Evolutionary conservation across 2,329 filamentous ascomycete genomes (phyloP).

Genomic region (Colletotrichum sublineola): DNA sequence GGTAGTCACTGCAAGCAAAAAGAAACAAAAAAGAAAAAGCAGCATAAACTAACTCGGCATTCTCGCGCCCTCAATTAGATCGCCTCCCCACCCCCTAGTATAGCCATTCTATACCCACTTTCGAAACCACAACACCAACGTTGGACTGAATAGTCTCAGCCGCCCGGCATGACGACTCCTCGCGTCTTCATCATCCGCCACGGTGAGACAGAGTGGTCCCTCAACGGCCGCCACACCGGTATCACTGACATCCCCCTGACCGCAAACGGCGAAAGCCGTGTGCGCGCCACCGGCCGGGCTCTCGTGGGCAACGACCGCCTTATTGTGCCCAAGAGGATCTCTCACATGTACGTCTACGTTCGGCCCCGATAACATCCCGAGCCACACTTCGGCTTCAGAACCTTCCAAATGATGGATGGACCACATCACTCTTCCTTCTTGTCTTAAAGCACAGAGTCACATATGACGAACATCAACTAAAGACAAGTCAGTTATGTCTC

Average conservation of each 20-base stretch:
- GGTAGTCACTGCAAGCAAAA: background rate
- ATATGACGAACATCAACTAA: constrained; percentile 1
- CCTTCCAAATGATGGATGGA: background rate
- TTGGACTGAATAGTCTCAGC: background rate
- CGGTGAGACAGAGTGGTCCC: constrained; percentile 95
- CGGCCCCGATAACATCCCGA: too few species aligned
- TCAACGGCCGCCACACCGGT: constrained; percentile 87
- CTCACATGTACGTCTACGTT: constrained; percentile 76
- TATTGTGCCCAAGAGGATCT: constrained; percentile 85
- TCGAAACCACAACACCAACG: background rate
- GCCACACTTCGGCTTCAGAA: background rate
- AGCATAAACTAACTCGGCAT: background rate
- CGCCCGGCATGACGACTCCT: constrained; percentile 62
- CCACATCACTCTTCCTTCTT: background rate
- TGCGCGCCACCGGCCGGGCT: constrained; percentile 82
- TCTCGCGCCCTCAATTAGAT: constrained; percentile 14
- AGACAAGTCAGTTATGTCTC: constrained; percentile 77
- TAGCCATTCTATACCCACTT: constrained; percentile 19
- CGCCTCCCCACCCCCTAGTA: constrained; percentile 6
- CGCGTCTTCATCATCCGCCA: constrained; percentile 88
- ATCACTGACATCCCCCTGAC: constrained; percentile 89
- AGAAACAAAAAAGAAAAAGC: background rate
- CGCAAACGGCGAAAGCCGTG: constrained; percentile 81
- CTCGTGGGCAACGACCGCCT: constrained; percentile 87
- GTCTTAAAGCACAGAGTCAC: background rate